phyloP scores from a whole-genome alignment of 208 protist species.

The Borovskyia barvae region DNA sequence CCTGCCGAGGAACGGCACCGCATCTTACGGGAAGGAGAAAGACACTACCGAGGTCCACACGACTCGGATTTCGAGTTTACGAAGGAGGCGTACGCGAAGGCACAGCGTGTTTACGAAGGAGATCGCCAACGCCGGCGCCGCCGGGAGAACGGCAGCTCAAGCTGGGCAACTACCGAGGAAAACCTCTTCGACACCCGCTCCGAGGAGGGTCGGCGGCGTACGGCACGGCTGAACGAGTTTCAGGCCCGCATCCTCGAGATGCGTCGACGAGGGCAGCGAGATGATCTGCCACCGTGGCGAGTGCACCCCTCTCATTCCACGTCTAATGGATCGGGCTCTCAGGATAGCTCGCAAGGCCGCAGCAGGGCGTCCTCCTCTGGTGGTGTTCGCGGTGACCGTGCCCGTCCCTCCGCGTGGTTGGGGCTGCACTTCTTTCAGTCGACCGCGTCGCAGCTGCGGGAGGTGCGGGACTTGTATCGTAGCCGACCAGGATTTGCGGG shows the following conservation, averaged over 20 bases:
- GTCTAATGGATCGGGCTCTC: not conserved
- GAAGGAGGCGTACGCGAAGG: slow-evolving; percentile 39
- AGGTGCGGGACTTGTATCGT: slow-evolving; percentile 24
- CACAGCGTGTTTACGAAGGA: slow-evolving; percentile 41
- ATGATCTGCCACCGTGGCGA: slow-evolving; percentile 24
- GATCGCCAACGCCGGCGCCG: slow-evolving; percentile 5
- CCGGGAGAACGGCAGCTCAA: not conserved
- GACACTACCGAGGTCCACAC: not conserved
- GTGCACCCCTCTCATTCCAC: not conserved
- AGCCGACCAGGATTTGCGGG: slow-evolving; percentile 35
- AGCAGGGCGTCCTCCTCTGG: too few relatives aligned
- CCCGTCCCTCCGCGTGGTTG: too few relatives aligned
- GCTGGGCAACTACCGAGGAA: not conserved
- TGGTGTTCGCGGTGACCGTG: too few relatives aligned
- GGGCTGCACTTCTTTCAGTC: slow-evolving; percentile 14
- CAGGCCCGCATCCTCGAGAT: slow-evolving; percentile 9
- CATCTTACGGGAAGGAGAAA: slow-evolving; percentile 25
- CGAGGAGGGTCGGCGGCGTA: slow-evolving; percentile 18
- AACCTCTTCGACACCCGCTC: slow-evolving; percentile 27
- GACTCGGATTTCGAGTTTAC: slow-evolving; percentile 24
- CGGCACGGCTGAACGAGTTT: slow-evolving; percentile 3
- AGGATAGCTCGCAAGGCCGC: slow-evolving; percentile 1
- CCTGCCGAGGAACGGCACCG: slow-evolving; percentile 31
- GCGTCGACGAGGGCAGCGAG: slow-evolving; percentile 13
- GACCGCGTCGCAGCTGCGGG: slow-evolving; percentile 7